Percentiles rank a stretch among this genome's conserved stretches.
Conservation (phyloP, 2,329 filamentous ascomycete species). For the Magnaporthiopsis poae region DNA sequence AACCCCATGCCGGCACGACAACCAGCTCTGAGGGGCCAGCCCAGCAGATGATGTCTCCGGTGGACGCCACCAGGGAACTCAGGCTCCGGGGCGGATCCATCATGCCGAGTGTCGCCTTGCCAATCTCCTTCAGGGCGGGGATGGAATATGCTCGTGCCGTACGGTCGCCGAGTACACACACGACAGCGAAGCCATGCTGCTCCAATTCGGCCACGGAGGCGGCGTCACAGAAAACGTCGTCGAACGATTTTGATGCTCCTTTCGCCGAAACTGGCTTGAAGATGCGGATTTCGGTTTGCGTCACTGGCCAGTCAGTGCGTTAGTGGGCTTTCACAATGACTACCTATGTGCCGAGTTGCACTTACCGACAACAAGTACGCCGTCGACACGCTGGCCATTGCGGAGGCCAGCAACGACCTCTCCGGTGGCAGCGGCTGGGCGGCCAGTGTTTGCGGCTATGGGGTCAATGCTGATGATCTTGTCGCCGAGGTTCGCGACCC, state of each 20-base stretch:
- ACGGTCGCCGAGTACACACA: constrained; percentile 77
- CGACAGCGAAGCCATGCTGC: constrained; percentile 65
- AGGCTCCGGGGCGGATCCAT: constrained; percentile 65
- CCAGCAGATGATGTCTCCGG: constrained; percentile 80
- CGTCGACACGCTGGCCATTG: constrained; percentile 65
- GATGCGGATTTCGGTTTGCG: constrained; percentile 67
- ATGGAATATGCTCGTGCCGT: constrained; percentile 72
- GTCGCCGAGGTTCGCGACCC: constrained; percentile 57
- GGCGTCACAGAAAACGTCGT: constrained; percentile 70
- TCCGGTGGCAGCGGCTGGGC: constrained; percentile 65
- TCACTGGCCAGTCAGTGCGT: constrained; percentile 32
- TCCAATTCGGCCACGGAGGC: constrained; percentile 68
- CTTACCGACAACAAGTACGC: constrained; percentile 66
- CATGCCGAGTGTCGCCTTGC: constrained; percentile 53
- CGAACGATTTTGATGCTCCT: constrained; percentile 85
- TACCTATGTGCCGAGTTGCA: background rate
- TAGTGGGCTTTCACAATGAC: constrained; percentile 14
- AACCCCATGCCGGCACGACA: constrained; percentile 75
- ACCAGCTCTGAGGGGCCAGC: constrained; percentile 77
- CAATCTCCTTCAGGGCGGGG: constrained; percentile 80
- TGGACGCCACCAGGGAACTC: constrained; percentile 60
- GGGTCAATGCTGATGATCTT: constrained; percentile 67
- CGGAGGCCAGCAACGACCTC: constrained; percentile 65
- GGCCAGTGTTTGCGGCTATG: constrained; percentile 68
- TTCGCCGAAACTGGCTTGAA: constrained; percentile 78